These are phyloP conservation scores for Mucor circinelloides DNA, from an alignment of 371 early-diverging fungal genomes.

Conservation along the genomic window DNA sequence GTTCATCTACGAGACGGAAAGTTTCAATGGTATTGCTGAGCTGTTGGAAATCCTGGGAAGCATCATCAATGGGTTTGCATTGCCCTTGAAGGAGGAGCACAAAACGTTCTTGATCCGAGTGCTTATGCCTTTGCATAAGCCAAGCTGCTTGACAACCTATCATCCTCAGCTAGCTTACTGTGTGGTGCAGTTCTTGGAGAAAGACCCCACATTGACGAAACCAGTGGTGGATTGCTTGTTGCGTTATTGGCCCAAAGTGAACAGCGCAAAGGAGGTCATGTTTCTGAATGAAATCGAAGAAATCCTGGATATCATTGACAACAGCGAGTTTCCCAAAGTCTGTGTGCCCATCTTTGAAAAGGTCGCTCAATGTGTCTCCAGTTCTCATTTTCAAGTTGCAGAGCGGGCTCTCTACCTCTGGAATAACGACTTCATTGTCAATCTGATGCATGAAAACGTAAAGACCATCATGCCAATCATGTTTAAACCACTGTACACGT, in stretches of 20 bases:
- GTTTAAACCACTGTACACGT: slow-evolving; percentile 87
- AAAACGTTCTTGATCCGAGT: slow-evolving; percentile 90
- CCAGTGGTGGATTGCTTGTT: slow-evolving; percentile 85
- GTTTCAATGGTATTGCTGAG: slow-evolving; percentile 97
- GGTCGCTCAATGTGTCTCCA: slow-evolving; percentile 88
- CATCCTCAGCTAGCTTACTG: slow-evolving; percentile 97
- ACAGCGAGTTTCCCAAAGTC: slow-evolving; percentile 82
- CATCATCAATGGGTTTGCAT: slow-evolving; percentile 98
- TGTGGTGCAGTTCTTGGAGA: slow-evolving; percentile 96
- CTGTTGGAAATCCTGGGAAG: slow-evolving; percentile 96
- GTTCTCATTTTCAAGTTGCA: slow-evolving; percentile 97
- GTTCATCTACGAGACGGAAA: slow-evolving; percentile 94
- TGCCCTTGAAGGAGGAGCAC: slow-evolving; percentile 97
- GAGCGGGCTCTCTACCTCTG: slow-evolving; percentile 95
- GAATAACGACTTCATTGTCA: slow-evolving; percentile 96
- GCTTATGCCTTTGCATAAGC: slow-evolving; percentile 94
- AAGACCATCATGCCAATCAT: slow-evolving; percentile 89
- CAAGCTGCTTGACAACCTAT: slow-evolving; percentile 84
- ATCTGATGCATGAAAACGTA: slow-evolving; percentile 90
- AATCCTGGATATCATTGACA: slow-evolving; percentile 92
- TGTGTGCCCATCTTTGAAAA: slow-evolving; percentile 90
- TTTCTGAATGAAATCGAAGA: slow-evolving; percentile 96
- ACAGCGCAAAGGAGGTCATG: slow-evolving; percentile 98
- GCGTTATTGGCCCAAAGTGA: slow-evolving; percentile 97
- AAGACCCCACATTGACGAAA: slow-evolving; percentile 89